phyloP scores from a whole-genome alignment of 495 filamentous ascomycete species.

The Aspergillus leporis region DNA sequence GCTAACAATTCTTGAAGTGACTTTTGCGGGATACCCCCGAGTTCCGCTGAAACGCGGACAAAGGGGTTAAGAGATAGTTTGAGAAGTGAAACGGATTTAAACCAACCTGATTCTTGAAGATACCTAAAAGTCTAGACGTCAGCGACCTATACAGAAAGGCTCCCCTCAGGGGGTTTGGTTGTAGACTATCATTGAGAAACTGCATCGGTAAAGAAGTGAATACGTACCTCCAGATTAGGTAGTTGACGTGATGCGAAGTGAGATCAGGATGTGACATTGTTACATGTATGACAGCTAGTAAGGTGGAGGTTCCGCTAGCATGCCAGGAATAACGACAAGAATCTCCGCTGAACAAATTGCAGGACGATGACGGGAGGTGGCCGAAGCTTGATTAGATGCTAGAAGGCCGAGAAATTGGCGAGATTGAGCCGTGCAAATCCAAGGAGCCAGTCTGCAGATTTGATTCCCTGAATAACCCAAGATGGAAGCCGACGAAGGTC shows the following conservation, averaged over 20 bases:
- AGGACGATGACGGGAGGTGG: background rate
- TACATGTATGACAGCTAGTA: constrained; percentile 43
- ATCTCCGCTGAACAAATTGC: constrained; percentile 8
- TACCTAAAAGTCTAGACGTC: constrained; percentile 59
- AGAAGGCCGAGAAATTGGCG: constrained; percentile 1
- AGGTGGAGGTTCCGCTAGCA: constrained; percentile 35
- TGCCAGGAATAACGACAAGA: constrained; percentile 34
- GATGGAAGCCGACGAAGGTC: background rate
- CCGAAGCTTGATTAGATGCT: background rate
- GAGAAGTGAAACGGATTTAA: constrained; percentile 18
- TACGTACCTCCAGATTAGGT: constrained; percentile 95
- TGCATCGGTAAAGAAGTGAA: background rate
- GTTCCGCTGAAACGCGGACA: background rate
- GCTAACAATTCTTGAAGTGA: constrained; percentile 3
- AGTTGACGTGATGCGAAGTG: constrained; percentile 94
- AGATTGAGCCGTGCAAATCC: constrained; percentile 2
- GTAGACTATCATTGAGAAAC: background rate
- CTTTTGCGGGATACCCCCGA: background rate
- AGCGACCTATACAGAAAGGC: constrained; percentile 14
- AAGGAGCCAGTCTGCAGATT: background rate
- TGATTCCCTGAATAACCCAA: background rate
- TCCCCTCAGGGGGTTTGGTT: background rate
- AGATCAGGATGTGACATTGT: constrained; percentile 58
- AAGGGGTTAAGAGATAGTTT: constrained; percentile 1
- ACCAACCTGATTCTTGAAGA: constrained; percentile 86